Conservation (phyloP, 495 filamentous ascomycete genomes). For the Hyaloscypha variabilis region DNA sequence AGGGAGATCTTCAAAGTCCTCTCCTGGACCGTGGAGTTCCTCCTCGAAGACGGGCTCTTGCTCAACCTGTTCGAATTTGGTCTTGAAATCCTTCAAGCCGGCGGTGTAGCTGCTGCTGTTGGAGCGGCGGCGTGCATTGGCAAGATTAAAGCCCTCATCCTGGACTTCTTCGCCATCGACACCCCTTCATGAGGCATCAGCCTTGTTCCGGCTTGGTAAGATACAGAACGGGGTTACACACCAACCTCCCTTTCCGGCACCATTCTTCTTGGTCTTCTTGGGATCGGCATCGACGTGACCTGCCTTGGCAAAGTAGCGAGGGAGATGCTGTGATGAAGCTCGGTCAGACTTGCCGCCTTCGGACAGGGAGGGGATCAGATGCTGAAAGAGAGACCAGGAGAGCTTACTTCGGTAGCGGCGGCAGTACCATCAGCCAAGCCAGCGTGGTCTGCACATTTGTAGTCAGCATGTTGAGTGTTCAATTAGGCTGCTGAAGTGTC, state of each 20-base stretch:
- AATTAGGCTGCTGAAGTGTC: neutral
- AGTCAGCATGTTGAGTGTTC: neutral
- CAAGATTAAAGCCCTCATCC: constrained; percentile 77
- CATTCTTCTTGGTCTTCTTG: constrained; percentile 95
- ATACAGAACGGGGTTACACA: constrained; percentile 46
- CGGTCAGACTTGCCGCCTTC: constrained; percentile 9
- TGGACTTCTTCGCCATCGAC: constrained; percentile 79
- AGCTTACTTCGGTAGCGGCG: constrained; percentile 35
- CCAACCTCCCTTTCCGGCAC: constrained; percentile 93
- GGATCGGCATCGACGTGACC: constrained; percentile 82
- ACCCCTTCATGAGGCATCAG: constrained; percentile 61
- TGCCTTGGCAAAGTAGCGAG: constrained; percentile 89
- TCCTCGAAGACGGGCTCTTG: constrained; percentile 90
- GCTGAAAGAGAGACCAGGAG: neutral
- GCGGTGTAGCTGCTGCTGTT: constrained; percentile 77
- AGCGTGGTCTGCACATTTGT: constrained; percentile 54
- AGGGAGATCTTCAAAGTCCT: constrained; percentile 46
- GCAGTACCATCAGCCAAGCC: constrained; percentile 66
- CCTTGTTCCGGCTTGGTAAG: constrained; percentile 8
- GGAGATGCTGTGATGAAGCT: constrained; percentile 63
- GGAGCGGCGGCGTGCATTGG: constrained; percentile 87
- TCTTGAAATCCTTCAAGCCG: constrained; percentile 69
- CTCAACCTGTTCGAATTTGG: constrained; percentile 87
- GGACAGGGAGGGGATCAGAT: constrained; percentile 20
- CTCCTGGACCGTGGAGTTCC: constrained; percentile 62